These are phyloP conservation scores for Saccharomyces hybrid DNA, from an alignment of 1,139 yeast genomes.

Conservation along the genomic window DNA sequence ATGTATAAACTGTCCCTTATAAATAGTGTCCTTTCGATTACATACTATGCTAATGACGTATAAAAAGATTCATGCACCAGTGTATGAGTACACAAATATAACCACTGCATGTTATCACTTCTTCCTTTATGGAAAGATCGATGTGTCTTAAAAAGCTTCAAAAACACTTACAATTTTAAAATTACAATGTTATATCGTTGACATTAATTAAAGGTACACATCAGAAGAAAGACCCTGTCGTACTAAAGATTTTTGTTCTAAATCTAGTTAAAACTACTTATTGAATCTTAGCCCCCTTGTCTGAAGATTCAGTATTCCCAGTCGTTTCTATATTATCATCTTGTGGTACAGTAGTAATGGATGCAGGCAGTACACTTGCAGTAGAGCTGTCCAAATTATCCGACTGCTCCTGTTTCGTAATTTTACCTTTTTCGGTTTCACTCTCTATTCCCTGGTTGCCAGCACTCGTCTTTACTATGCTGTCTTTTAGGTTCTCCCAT, in stretches of 20 bases:
- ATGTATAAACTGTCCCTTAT: not conserved
- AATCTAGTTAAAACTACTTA: not conserved
- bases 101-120: not conserved
- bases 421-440: not conserved
- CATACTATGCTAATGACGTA: not conserved
- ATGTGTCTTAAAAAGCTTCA: not conserved
- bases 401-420: not conserved
- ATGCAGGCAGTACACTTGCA: not conserved
- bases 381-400: not conserved
- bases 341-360: not conserved
- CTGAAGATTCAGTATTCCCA: not conserved
- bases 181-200: not conserved
- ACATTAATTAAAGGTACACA: not conserved
- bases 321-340: not conserved
- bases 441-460: not conserved
- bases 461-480: not conserved
- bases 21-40: constrained; percentile 3
- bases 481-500: not conserved
- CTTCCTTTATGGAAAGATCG: not conserved
- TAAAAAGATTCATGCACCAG: not conserved
- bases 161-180: not conserved
- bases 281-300: not conserved
- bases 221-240: not conserved
- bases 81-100: not conserved
- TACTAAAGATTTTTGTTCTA: not conserved